Evolutionary conservation across 345 rosid genomes (phyloP).

Genomic region (Gossypium anomalum): DNA sequence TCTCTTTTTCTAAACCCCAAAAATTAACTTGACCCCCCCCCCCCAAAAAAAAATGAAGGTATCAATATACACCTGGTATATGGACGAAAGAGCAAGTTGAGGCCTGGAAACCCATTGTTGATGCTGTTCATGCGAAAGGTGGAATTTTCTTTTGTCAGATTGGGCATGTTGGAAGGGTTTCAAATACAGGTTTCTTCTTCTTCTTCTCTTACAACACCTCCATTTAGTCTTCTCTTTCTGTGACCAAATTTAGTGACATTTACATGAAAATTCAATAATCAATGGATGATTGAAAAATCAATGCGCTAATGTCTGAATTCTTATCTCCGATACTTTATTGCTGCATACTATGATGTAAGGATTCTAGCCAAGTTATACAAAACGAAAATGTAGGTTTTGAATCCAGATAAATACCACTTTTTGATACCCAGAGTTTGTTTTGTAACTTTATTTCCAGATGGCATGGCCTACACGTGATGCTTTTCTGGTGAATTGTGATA

Average conservation of each 20-base stretch:
- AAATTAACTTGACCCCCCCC: background rate
- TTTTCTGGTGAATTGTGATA: background rate
- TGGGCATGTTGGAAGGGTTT: conserved; percentile 74
- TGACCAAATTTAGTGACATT: background rate
- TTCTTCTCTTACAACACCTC: background rate
- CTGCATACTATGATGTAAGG: background rate
- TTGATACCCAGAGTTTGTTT: background rate
- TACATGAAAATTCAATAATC: background rate
- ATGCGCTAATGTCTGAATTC: background rate
- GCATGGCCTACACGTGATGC: background rate
- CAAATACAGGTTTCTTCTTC: conserved; percentile 40
- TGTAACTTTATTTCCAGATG: background rate
- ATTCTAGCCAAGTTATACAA: background rate
- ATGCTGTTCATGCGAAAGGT: conserved; percentile 80
- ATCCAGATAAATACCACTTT: background rate
- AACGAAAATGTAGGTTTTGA: too few species aligned
- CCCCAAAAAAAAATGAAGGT: conserved; percentile 14
- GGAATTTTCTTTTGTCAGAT: conserved; percentile 69
- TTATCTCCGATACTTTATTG: background rate
- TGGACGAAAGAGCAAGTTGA: conserved; percentile 84
- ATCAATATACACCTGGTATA: conserved; percentile 52
- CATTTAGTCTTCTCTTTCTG: background rate
- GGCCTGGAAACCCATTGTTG: conserved; percentile 84
- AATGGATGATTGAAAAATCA: background rate
- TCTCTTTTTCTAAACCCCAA: background rate